A percentile compares a stretch with the other conserved stretches of the same genome.
Evolutionary conservation across 2,329 filamentous ascomycete species (phyloP).

Genomic region (Aphanocladium album): DNA sequence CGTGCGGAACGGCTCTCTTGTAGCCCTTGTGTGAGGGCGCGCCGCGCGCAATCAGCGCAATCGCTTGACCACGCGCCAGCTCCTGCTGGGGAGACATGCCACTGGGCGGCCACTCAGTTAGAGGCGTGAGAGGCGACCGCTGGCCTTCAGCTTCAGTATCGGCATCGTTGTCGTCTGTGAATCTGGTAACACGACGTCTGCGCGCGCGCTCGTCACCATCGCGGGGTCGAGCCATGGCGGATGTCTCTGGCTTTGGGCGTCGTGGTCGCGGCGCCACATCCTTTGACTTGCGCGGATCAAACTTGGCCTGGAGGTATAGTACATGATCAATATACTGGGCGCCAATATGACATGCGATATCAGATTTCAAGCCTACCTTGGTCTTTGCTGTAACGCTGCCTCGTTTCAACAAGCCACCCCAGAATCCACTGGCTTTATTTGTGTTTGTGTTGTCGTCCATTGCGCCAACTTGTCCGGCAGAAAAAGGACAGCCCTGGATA

Average conservation of each 20-base stretch:
- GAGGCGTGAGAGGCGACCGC: constrained; percentile 21
- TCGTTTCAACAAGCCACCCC: constrained; percentile 44
- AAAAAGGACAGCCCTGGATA: background rate
- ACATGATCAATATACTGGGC: background rate
- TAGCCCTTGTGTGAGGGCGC: constrained; percentile 53
- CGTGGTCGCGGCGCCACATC: background rate
- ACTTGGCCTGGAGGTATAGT: background rate
- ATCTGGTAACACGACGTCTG: background rate
- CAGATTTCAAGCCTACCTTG: constrained; percentile 14
- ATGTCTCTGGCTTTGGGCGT: constrained; percentile 3
- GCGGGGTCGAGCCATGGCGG: constrained; percentile 3
- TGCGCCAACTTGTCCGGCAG: background rate
- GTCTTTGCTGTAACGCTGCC: constrained; percentile 35
- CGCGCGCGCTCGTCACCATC: background rate
- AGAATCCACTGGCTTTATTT: constrained; percentile 42
- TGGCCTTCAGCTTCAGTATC: background rate
- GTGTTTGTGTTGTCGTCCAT: constrained; percentile 27
- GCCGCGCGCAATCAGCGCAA: constrained; percentile 54
- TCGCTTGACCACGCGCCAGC: constrained; percentile 48
- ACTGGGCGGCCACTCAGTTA: constrained; percentile 54
- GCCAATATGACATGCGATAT: background rate
- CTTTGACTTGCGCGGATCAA: background rate
- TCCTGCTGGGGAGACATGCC: constrained; percentile 45
- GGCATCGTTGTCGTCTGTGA: constrained; percentile 1
- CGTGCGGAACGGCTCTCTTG: constrained; percentile 49